phyloP scores from a whole-genome alignment of 768 basidiomycete species.

The Leccinum olivaceopallidum region DNA sequence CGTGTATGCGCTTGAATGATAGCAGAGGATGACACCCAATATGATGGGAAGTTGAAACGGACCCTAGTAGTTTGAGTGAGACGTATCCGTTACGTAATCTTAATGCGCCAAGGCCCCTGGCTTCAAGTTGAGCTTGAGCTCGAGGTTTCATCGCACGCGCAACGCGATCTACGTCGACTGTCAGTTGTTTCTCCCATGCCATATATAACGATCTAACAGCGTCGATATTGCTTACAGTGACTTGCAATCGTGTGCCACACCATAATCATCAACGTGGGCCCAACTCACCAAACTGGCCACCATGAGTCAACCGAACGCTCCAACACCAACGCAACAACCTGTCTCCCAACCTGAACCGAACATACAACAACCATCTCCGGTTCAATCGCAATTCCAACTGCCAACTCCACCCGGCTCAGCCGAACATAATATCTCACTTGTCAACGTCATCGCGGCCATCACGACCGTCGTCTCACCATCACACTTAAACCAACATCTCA shows the following conservation, averaged over 20 bases:
- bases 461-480: constrained; percentile 40
- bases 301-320: constrained; percentile 30
- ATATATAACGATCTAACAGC: neutral
- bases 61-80: too few species aligned
- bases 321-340: constrained; percentile 25
- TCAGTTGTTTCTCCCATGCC: constrained; percentile 3
- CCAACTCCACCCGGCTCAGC: constrained; percentile 5
- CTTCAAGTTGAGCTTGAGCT: neutral
- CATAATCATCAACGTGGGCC: neutral
- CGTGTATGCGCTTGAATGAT: too few species aligned
- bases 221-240: neutral
- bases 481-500: constrained; percentile 46
- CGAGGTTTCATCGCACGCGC: neutral
- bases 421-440: constrained; percentile 31
- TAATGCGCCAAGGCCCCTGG: neutral
- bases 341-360: constrained; percentile 18
- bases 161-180: constrained; percentile 7
- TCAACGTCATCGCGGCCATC: constrained; percentile 46
- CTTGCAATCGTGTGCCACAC: neutral
- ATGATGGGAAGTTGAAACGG: too few species aligned
- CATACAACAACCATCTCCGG: constrained; percentile 15
- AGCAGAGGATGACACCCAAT: too few species aligned
- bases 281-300: neutral
- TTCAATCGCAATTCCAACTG: constrained; percentile 8
- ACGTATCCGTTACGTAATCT: neutral